These are phyloP conservation scores for Hydrangea macrophylla DNA, from an alignment of 148 eudicot species.

Conservation along the genomic window DNA sequence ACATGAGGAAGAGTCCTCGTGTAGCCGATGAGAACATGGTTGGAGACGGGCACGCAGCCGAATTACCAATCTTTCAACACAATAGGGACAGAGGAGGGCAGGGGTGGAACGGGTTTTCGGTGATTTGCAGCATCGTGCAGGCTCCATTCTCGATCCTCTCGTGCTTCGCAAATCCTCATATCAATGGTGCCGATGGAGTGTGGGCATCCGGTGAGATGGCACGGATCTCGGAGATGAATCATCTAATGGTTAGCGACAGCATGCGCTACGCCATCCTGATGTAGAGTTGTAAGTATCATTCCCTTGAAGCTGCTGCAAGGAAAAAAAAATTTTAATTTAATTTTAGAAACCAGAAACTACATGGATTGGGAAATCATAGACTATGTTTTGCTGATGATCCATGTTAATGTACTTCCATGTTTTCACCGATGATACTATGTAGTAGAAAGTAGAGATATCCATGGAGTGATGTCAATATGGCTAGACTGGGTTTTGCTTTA, in stretches of 20 bases:
- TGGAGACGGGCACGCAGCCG: conserved; percentile 15
- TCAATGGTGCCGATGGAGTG: conserved; percentile 37
- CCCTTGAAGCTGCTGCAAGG: background rate
- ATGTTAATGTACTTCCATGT: too few species aligned
- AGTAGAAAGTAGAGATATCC: too few species aligned
- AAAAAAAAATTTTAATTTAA: too few species aligned
- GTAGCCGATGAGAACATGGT: conserved; percentile 69
- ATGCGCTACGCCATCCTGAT: conserved; percentile 75
- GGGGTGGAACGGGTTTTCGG: conserved; percentile 36
- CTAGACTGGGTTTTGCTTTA: too few species aligned
- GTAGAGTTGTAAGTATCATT: conserved; percentile 24
- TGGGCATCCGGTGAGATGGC: conserved; percentile 56
- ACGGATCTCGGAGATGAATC: conserved; percentile 57
- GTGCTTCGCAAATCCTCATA: conserved; percentile 47
- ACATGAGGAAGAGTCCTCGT: conserved; percentile 46
- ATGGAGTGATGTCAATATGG: too few species aligned
- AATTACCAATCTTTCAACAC: conserved; percentile 17
- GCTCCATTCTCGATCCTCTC: conserved; percentile 53
- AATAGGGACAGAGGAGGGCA: conserved; percentile 20
- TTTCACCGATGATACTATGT: too few species aligned
- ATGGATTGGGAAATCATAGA: too few species aligned
- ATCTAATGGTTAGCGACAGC: conserved; percentile 77
- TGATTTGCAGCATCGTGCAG: conserved; percentile 33
- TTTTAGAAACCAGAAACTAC: too few species aligned
- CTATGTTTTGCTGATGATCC: too few species aligned